Percentiles rank a stretch among this genome's conserved stretches.
These are phyloP conservation scores for Capsicum chinense DNA, from an alignment of 257 asterid genomes.

Conservation along the genomic window DNA sequence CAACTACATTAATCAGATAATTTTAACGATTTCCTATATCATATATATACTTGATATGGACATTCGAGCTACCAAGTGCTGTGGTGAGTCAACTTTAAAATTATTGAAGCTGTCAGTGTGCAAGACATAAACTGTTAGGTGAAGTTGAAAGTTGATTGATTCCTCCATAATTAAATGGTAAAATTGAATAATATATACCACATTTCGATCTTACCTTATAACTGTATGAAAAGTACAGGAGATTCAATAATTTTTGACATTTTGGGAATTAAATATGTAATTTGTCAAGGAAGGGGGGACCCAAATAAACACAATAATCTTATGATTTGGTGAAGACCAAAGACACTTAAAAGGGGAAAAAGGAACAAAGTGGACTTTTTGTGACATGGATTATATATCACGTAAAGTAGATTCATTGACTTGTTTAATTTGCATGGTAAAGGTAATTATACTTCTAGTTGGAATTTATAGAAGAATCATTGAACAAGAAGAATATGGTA, in stretches of 20 bases:
- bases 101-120: neutral
- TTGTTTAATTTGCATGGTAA: neutral
- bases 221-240: neutral
- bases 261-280: neutral
- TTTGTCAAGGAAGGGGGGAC: neutral
- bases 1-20: too few relatives aligned
- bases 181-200: neutral
- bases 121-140: neutral
- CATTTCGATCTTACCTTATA: neutral
- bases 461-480: neutral
- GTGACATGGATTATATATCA: neutral
- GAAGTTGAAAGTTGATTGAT: neutral
- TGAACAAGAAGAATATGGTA: neutral
- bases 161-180: neutral
- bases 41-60: neutral
- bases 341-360: neutral
- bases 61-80: neutral
- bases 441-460: neutral
- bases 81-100: neutral
- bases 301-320: constrained; percentile 4
- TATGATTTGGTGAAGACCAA: constrained; percentile 13
- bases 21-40: neutral
- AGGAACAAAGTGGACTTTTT: neutral
- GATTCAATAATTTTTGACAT: neutral
- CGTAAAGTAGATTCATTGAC: neutral